Percentiles rank a stretch among this genome's conserved stretches.
These are phyloP conservation scores for Pachysandra terminalis DNA, from an alignment of 164 flowering plant genomes.

Conservation along the genomic window DNA sequence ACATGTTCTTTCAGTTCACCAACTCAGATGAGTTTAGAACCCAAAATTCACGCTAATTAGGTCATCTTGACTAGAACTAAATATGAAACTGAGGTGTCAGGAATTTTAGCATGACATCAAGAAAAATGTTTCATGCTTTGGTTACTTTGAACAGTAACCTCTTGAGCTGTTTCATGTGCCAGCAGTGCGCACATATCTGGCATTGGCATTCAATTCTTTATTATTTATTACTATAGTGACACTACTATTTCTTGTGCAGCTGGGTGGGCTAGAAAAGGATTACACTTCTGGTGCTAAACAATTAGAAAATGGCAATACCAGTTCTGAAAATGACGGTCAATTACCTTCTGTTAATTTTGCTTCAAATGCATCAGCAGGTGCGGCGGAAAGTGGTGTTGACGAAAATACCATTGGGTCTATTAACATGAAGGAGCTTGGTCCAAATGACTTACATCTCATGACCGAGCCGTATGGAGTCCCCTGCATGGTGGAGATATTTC, in stretches of 20 bases:
- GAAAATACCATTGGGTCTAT: background rate
- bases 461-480: slow-evolving; percentile 22
- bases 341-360: background rate
- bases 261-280: slow-evolving; percentile 10
- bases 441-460: slow-evolving; percentile 8
- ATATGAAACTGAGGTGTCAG: background rate
- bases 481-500: slow-evolving; percentile 24
- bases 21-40: background rate
- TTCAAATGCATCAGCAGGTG: background rate
- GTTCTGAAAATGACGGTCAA: slow-evolving; percentile 9
- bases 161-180: background rate
- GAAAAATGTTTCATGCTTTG: too few relatives aligned
- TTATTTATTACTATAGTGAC: background rate
- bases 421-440: background rate
- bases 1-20: background rate
- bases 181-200: background rate
- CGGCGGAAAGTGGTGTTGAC: background rate
- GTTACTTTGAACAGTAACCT: too few relatives aligned
- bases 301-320: slow-evolving; percentile 5
- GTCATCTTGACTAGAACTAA: background rate
- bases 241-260: slow-evolving; percentile 7
- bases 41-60: background rate
- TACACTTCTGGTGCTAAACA: slow-evolving; percentile 3
- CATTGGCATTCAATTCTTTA: background rate
- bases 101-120: too few relatives aligned